Percentiles rank a stretch among this genome's conserved stretches.
Conservation (phyloP, 2,329 filamentous ascomycete genomes). For the Albophoma yamanashiensis region DNA sequence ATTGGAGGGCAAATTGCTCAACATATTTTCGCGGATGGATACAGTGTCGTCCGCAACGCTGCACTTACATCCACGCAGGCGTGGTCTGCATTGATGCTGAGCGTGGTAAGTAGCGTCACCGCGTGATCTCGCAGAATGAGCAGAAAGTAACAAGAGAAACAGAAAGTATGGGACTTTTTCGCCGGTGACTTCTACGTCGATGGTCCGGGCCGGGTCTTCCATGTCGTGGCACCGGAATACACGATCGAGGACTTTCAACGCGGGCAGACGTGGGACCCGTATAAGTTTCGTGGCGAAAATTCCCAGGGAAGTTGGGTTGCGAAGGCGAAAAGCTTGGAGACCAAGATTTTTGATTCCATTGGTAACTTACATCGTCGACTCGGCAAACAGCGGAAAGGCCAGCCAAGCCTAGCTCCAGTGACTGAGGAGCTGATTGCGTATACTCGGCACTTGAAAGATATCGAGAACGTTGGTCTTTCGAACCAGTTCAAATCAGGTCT, state of each 20-base stretch:
- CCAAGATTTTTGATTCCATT: conserved; percentile 6
- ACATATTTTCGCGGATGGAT: conserved; percentile 11
- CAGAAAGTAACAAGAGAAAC: not conserved
- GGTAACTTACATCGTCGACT: conserved; percentile 2
- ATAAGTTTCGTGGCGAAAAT: not conserved
- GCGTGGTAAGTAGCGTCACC: conserved; percentile 10
- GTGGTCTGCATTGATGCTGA: conserved; percentile 13
- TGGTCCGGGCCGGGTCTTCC: conserved; percentile 12
- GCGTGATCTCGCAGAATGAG: too few species aligned
- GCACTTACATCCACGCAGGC: conserved; percentile 10
- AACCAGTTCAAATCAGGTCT: conserved; percentile 7
- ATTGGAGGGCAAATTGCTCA: conserved; percentile 9
- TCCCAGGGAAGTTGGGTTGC: conserved; percentile 4
- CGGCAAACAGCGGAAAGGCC: not conserved
- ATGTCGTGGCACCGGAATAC: conserved; percentile 15
- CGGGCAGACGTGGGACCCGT: conserved; percentile 2
- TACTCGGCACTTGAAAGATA: conserved; percentile 1
- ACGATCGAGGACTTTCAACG: conserved; percentile 9
- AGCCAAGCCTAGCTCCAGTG: not conserved
- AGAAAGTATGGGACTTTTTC: conserved; percentile 18
- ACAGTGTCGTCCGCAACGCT: conserved; percentile 10
- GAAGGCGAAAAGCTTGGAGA: conserved; percentile 6
- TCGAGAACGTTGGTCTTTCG: conserved; percentile 4
- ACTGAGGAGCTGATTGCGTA: conserved; percentile 1
- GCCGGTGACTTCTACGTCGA: conserved; percentile 6